Percentiles rank a stretch among this genome's conserved stretches.
phyloP scores from a whole-genome alignment of 202 grass and related monocot genomes.

The Hordeum pubiflorum region DNA sequence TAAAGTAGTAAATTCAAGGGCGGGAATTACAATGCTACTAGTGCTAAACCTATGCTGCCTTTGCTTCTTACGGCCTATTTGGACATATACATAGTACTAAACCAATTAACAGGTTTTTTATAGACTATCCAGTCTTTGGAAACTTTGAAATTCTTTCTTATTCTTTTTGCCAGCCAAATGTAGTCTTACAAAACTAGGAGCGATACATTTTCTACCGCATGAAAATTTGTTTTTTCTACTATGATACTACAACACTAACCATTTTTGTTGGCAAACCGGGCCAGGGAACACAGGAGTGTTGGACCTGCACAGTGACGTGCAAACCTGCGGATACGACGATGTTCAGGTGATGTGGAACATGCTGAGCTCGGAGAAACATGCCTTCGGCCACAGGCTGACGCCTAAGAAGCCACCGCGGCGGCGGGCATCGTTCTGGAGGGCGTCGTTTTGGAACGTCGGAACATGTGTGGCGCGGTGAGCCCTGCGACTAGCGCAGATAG shows the following conservation, averaged over 20 bases:
- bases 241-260: neutral
- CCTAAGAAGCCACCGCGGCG: conserved; percentile 26
- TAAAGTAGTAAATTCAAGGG: neutral
- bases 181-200: neutral
- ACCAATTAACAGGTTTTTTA: neutral
- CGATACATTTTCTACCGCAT: neutral
- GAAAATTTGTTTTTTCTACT: neutral
- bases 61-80: conserved; percentile 24
- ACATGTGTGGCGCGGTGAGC: neutral
- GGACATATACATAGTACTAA: neutral
- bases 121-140: neutral
- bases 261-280: neutral
- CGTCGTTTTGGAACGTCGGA: conserved; percentile 22
- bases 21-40: neutral
- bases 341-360: conserved; percentile 96
- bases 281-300: conserved; percentile 51
- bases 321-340: conserved; percentile 80
- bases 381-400: neutral
- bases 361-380: conserved; percentile 41
- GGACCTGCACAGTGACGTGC: conserved; percentile 61
- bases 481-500: neutral
- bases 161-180: neutral
- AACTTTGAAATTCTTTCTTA: neutral
- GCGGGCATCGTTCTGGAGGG: conserved; percentile 35
- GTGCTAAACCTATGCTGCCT: neutral